Evolutionary conservation across 345 rosid species (phyloP), one percentile per base, ranked within the genome.

Genomic region (Eucalyptus sp.): DNA sequence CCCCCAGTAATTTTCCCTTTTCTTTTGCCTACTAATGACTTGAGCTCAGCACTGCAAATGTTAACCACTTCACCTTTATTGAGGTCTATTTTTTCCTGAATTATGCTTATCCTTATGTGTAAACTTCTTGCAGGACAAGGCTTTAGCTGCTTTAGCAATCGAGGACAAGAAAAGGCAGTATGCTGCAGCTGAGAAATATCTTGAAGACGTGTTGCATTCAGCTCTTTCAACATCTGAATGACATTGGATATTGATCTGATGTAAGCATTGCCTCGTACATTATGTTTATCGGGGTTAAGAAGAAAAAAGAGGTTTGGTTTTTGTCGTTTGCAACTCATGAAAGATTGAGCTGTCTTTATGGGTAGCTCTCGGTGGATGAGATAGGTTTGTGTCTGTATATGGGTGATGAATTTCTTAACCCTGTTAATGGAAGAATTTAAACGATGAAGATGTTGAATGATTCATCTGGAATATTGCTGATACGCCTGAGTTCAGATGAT

Each of bases 161-260:
- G 99, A 97, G 94, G 99, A 96, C 92, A 97, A 95, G 94, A 97
- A 94, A 90, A 92, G 99, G 92, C 96, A 96, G 92, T 96, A 94
- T 88, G 96, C 97, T 87, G 97, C 95, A 7, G 98, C 97, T 17
- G 99, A 97, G 91, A 96, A 97, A 92, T 94, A 97, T 91, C 95
- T 97, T 76, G 99, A 96, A 93, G 98, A 97, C 84, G 96, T 97
- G 60, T 89, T 97, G 89, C 99, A 96, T 14, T 94, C 98, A 20
- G 97, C 97, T 49, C 98, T 97, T 89, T 92, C 94, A 51, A 89
- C 97, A 3, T 86, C 90, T 22, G 96, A 92, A 86, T 93, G 86
- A 88, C 29, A 41, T 5, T 2, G 7, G 18, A 29, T 24, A 20
- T 27, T 85, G 52, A 48, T 8, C 41, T 86, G 29, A 31, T 33